phyloP scores from a whole-genome alignment of 2,329 filamentous ascomycete genomes.

The Colletotrichum melonis region DNA sequence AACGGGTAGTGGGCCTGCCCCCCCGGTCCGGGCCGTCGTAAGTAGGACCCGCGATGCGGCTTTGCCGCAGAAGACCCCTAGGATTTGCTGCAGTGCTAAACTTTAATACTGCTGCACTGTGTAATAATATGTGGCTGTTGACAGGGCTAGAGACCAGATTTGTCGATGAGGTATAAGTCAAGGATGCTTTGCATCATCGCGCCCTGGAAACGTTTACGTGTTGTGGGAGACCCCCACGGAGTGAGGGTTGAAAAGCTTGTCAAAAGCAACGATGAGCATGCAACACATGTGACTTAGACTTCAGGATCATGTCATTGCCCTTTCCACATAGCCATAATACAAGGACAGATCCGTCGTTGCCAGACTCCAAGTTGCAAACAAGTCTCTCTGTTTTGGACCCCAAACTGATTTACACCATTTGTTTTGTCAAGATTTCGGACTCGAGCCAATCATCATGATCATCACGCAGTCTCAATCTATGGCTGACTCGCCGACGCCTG shows the following conservation, averaged over 20 bases:
- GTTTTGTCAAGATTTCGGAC: not conserved
- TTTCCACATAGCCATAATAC: not conserved
- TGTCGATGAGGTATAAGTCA: not conserved
- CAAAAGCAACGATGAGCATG: not conserved
- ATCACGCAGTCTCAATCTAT: not conserved
- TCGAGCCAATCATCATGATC: conserved; percentile 1
- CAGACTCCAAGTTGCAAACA: not conserved
- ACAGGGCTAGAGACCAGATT: not conserved
- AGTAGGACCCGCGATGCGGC: not conserved
- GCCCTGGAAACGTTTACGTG: not conserved
- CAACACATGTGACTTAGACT: not conserved
- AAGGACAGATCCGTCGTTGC: not conserved
- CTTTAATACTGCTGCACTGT: not conserved
- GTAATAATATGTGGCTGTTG: not conserved
- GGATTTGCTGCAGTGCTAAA: not conserved
- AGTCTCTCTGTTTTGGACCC: not conserved
- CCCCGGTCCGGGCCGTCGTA: not conserved
- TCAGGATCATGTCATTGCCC: not conserved
- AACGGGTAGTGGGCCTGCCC: not conserved
- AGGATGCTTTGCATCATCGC: not conserved
- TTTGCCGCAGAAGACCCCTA: not conserved
- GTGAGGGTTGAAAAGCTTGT: not conserved
- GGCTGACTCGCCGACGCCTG: not conserved
- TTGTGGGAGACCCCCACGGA: not conserved
- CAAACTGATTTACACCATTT: not conserved